Evolutionary conservation across 768 basidiomycete species (phyloP), one percentile per base, ranked within the genome.

Genomic region (Auriscalpium vulgare): DNA sequence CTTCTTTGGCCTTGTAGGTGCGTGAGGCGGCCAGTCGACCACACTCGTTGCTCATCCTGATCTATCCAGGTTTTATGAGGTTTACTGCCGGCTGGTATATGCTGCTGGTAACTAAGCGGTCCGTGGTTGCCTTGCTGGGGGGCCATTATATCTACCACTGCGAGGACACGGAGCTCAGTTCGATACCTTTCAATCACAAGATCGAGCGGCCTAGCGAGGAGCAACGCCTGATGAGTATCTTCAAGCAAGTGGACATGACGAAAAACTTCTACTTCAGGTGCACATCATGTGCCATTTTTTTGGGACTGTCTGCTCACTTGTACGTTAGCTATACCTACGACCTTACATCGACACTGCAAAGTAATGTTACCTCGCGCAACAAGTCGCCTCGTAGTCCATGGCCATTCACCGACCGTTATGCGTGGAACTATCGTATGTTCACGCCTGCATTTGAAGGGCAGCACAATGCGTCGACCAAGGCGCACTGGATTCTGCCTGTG

Each of bases 201-300:
- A 71, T 92, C 17, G 95, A 97, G 47, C 88, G 88, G 61, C 87
- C 87, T 0, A 77, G 88, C 0, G 93, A 97, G 65, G 95, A 98
- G 66, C 88, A 89, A 64, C 83, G 91, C 9, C 76, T 94, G 37
- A 83, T 95, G 74, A 87, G 84, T 57, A 82, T 90, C 9, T 99
- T 98, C 76, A 94, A 93, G 67, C 91, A 95, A 69, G 94, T 97
- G 1, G 95, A 99, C 66, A 83, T 98, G 79, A 87, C 88, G n/a
- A 97, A 97, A 73, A 97, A 98, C 73, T 98, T 98, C 68, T 99
- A 97, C 72, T 97, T 97, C 72, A 94, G 91, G 91, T 91, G 23
- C 29, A 29, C 29, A 29, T 29, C 7, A 29, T 44, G 61, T 51
- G 37, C 8, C 21, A 19, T 34, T 36, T 34, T 34, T 14, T 14